A percentile compares a stretch with the other conserved stretches of the same genome.
These are phyloP conservation scores for Elsinoe necatrix DNA, from an alignment of 2,329 filamentous ascomycete genomes.

Conservation along the genomic window DNA sequence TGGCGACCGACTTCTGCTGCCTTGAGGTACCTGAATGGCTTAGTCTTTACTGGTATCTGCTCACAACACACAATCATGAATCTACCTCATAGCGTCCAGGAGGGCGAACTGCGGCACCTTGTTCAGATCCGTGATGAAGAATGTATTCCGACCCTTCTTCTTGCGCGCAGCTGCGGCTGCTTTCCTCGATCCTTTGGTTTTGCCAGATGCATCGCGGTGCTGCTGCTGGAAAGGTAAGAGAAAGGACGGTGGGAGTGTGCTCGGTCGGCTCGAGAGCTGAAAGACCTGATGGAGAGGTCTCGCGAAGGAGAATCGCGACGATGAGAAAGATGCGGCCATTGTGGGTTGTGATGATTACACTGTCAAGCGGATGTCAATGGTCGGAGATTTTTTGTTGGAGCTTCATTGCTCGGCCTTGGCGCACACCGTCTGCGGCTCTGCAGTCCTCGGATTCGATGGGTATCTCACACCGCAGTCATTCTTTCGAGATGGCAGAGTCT, in stretches of 20 bases:
- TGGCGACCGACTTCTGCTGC: slow-evolving; percentile 83
- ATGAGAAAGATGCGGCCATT: slow-evolving; percentile 6
- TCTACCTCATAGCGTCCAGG: slow-evolving; percentile 84
- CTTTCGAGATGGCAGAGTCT: too few species aligned
- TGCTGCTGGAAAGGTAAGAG: slow-evolving; percentile 29
- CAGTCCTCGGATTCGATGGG: too few species aligned
- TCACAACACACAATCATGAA: not conserved
- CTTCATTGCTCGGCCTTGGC: not conserved
- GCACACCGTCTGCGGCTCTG: not conserved
- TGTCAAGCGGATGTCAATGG: too few species aligned
- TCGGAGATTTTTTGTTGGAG: slow-evolving; percentile 4
- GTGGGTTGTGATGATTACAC: not conserved
- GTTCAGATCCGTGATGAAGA: slow-evolving; percentile 54
- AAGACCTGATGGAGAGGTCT: slow-evolving; percentile 5
- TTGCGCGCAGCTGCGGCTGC: slow-evolving; percentile 44
- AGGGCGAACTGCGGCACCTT: slow-evolving; percentile 67
- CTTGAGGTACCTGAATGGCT: slow-evolving; percentile 65
- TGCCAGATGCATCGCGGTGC: slow-evolving; percentile 33
- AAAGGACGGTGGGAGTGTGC: slow-evolving; percentile 17
- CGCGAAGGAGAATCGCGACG: slow-evolving; percentile 6
- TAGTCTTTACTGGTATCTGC: not conserved
- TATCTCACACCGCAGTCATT: too few species aligned
- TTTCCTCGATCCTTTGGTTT: slow-evolving; percentile 35
- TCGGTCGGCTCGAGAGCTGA: not conserved
- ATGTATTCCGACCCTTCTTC: slow-evolving; percentile 59